Conservation (phyloP, 441 rosid genomes). For the Capsella rubella region DNA sequence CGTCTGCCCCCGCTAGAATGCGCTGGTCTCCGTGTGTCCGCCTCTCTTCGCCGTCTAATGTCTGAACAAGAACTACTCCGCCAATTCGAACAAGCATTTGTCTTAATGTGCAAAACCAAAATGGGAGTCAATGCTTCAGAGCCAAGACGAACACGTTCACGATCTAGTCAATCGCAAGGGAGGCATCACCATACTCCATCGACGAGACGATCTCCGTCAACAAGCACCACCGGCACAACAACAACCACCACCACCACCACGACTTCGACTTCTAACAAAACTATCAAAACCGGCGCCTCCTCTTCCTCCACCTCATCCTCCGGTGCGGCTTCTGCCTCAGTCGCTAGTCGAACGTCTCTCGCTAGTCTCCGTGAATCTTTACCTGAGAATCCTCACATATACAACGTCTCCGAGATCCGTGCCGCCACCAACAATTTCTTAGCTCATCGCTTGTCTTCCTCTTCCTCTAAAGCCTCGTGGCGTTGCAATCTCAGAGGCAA, state of each 20-base stretch:
- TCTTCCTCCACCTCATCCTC: constrained; percentile 42
- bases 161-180: constrained; percentile 28
- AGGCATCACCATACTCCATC: constrained; percentile 22
- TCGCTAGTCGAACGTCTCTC: constrained; percentile 59
- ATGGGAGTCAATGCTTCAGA: constrained; percentile 68
- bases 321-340: constrained; percentile 42
- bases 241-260: constrained; percentile 33
- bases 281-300: constrained; percentile 37
- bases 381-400: constrained; percentile 76
- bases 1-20: not conserved
- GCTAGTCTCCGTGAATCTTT: constrained; percentile 70
- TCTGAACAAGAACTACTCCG: not conserved
- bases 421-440: constrained; percentile 91
- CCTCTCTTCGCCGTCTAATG: not conserved
- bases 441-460: constrained; percentile 59
- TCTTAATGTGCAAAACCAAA: constrained; percentile 72
- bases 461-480: constrained; percentile 74
- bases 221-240: constrained; percentile 24
- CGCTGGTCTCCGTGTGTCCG: not conserved
- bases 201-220: not conserved
- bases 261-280: constrained; percentile 39
- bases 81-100: not conserved
- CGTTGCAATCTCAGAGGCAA: constrained; percentile 69
- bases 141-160: constrained; percentile 48
- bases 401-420: constrained; percentile 79